Percentiles rank a stretch among this genome's conserved stretches.
These are phyloP conservation scores for Sclerotinia glacialis DNA, from an alignment of 2,329 filamentous ascomycete species.

Conservation along the genomic window DNA sequence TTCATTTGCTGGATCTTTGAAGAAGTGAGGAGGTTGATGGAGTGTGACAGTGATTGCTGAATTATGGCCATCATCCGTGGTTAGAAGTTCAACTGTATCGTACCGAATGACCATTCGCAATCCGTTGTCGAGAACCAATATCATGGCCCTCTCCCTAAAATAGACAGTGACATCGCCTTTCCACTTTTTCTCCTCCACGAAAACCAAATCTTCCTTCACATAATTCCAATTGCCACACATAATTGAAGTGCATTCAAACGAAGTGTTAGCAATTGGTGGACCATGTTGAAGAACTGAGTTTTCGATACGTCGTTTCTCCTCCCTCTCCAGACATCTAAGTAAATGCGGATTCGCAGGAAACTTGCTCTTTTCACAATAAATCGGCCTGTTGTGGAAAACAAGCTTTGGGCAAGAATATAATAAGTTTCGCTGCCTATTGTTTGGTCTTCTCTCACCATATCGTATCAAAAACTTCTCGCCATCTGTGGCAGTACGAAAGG, in stretches of 20 bases:
- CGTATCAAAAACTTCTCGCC: conserved; percentile 45
- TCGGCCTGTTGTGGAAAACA: conserved; percentile 26
- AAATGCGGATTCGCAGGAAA: conserved; percentile 30
- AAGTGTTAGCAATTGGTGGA: conserved; percentile 29
- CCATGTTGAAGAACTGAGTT: not conserved
- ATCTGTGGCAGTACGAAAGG: conserved; percentile 44
- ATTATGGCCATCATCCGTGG: conserved; percentile 43
- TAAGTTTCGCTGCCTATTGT: not conserved
- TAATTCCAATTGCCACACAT: conserved; percentile 48
- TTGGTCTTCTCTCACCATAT: conserved; percentile 33
- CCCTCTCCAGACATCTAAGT: conserved; percentile 29
- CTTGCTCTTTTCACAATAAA: conserved; percentile 33
- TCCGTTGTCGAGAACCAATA: conserved; percentile 41
- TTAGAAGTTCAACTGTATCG: conserved; percentile 36
- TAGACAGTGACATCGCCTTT: conserved; percentile 41
- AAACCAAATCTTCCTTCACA: conserved; percentile 41
- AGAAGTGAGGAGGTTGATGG: conserved; percentile 51
- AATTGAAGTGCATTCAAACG: conserved; percentile 40
- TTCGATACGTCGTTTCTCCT: conserved; percentile 26
- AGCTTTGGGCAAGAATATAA: conserved; percentile 13
- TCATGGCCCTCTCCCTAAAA: conserved; percentile 43
- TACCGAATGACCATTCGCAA: conserved; percentile 49
- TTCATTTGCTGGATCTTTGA: conserved; percentile 30
- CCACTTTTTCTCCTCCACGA: conserved; percentile 45
- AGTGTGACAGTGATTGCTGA: conserved; percentile 51